Conservation (phyloP, 306 rosid genomes). For the Lotus japonicus region DNA sequence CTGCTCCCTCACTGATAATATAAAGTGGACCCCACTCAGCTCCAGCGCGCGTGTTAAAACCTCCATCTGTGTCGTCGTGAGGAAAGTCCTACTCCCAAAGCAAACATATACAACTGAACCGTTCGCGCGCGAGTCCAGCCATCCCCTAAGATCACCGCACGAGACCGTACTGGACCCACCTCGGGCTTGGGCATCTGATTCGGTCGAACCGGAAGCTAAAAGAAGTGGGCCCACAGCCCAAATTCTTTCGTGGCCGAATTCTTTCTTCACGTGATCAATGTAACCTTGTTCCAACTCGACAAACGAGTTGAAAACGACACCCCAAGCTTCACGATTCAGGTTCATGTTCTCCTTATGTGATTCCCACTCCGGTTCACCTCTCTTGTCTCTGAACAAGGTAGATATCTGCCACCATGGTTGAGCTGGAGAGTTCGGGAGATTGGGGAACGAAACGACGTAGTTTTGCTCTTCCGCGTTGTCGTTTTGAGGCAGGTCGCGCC, state of each 20-base stretch:
- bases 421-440: slow-evolving; percentile 33
- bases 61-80: slow-evolving; percentile 27
- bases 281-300: slow-evolving; percentile 28
- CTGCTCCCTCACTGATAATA: slow-evolving; percentile 4
- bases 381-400: neutral
- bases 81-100: slow-evolving; percentile 38
- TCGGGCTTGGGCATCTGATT: neutral
- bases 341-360: neutral
- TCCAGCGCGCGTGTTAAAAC: slow-evolving; percentile 26
- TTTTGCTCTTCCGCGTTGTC: neutral
- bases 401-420: slow-evolving; percentile 43
- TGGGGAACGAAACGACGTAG: slow-evolving; percentile 18
- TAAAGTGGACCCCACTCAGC: slow-evolving; percentile 25
- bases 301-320: slow-evolving; percentile 37
- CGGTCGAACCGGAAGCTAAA: neutral
- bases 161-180: slow-evolving; percentile 33
- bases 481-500: slow-evolving; percentile 12
- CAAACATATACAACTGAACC: slow-evolving; percentile 37
- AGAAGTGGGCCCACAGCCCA: slow-evolving; percentile 44
- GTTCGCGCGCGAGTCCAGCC: slow-evolving; percentile 21
- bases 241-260: slow-evolving; percentile 28
- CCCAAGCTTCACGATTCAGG: slow-evolving; percentile 20
- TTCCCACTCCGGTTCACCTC: slow-evolving; percentile 31
- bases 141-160: neutral
- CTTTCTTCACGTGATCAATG: slow-evolving; percentile 21